Base-by-base conservation (phyloP, 1,284 basidiomycete genomes). In the Amylostereum areolatum region DNA sequence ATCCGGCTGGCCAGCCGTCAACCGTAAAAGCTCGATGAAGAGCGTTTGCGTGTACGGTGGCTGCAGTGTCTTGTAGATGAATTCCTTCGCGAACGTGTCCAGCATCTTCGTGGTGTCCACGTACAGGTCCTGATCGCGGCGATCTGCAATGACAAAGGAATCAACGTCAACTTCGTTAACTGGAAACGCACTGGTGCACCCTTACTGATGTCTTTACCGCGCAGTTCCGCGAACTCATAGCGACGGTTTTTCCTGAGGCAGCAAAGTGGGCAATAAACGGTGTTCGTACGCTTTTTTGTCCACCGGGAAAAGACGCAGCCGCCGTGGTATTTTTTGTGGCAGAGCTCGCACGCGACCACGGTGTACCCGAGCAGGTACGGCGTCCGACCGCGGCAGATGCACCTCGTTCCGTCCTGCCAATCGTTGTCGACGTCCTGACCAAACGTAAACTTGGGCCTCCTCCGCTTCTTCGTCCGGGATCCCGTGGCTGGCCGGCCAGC, bases 331-430 rank as follows among this genome's bases (percentile, higher is more conserved):
- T 71, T 64, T 56, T 77, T 78, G 52, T 66, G 70, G 65, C 88
- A 91, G 0, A 66, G 60, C 48, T 81, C 78, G 63, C 88, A 91
- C 53, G 76, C 71, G n/a, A 89, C 76, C 32, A 73, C 73, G 2
- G 79, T 78, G 57, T 80, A 82, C 51, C 74, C 68, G 47, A 79
- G 64, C 28, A 84, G 64, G 61, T 81, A 83, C 10, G 65, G 61
- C 2, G 80, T 85, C 36, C 78, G 75, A 18, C 86, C 87, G 49
- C 87, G 71, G 63, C 88, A 91, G 53, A 90, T 85, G 65, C 88
- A 91, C 28, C 87, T 77, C 28, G 87, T 89, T 28, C 80, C 78
- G 59, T 91, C 88, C 4, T 63, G 56, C 78, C 85, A 88, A 58
- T 89, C 83, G 34, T 73, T 67, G 59, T 89, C 86, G 31, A 80